Percentiles rank a stretch among this genome's conserved stretches.
Evolutionary conservation across 495 filamentous ascomycete species (phyloP).

Genomic region (Sphaerosporella brunnea): DNA sequence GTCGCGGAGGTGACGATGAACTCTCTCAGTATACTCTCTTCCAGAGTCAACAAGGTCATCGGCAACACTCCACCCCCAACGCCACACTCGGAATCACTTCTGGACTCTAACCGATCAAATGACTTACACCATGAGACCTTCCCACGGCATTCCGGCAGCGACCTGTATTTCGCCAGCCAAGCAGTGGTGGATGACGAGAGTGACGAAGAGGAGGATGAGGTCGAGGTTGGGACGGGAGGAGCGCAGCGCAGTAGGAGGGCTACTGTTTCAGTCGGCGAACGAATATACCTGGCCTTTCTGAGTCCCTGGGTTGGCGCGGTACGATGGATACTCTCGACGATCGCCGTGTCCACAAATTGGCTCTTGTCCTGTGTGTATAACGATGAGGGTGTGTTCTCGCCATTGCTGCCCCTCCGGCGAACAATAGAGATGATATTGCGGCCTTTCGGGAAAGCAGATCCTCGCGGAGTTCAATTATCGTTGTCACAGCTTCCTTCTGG

Average conservation of each 20-base stretch:
- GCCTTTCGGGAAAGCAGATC: neutral
- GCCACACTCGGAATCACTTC: conserved; percentile 13
- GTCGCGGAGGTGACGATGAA: conserved; percentile 60
- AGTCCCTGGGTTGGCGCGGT: conserved; percentile 27
- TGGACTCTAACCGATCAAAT: neutral
- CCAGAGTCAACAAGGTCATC: conserved; percentile 46
- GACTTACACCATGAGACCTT: neutral
- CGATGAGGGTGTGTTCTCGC: conserved; percentile 58
- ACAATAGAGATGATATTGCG: neutral
- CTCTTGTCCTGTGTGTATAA: conserved; percentile 65
- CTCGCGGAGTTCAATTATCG: no score
- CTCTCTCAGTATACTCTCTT: conserved; percentile 86
- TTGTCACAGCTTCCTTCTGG: neutral
- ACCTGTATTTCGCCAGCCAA: neutral
- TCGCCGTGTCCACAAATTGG: conserved; percentile 64
- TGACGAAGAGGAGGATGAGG: conserved; percentile 1
- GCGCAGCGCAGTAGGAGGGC: neutral
- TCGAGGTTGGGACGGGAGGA: neutral
- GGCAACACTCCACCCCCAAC: conserved; percentile 38
- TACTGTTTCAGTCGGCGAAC: conserved; percentile 7
- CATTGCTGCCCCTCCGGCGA: conserved; percentile 9
- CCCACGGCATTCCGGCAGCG: neutral
- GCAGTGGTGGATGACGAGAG: neutral
- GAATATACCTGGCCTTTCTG: conserved; percentile 18
- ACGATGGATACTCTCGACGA: conserved; percentile 55